Base-by-base conservation (phyloP, 805 yeast genomes). In the Starmerella davenportii region DNA sequence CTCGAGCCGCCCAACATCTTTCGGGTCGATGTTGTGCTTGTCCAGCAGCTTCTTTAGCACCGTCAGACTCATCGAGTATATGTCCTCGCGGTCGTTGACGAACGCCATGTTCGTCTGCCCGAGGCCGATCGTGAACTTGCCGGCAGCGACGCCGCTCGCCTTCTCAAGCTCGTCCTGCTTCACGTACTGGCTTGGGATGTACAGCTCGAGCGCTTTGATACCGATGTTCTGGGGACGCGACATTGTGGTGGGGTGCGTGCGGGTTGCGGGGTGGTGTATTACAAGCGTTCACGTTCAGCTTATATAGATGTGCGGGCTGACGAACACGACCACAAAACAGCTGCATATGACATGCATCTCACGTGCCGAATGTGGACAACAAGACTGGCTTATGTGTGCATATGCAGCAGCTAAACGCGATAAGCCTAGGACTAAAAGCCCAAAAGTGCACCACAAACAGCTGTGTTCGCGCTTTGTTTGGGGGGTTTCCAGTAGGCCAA, bases 51-150 rank as follows among this genome's bases (percentile, higher is more conserved):
- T 73, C 45, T 78, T 72, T 44, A 79, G 68, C 17, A 70, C 95
- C n/a, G 96, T 90, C 56, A 90, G 66, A n/a, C 80, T 65, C 69
- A 90, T 68, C 28, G 98, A 90, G 67, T 85, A 85, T 53, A 84
- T 84, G 56, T 90, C 98, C 63, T 90, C 96, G 61, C 95, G 76
- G 64, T 90, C 98, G 58, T 87, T 79, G 49, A 90, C 96, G 54
- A 81, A 90, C 16, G 93, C 72, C 99, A 90, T 90, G 62, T 84
- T 82, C 54, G 95, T 87, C 67, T 90, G 98, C 48, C 99, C 99
- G 44, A 90, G 70, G 37, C 99, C 99, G 60, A 90, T 87, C 57
- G 99, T 90, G 70, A 84, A 90, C 61, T 90, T 90, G 43, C 99
- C 99, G 39, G 79, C 65, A 18, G 96, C 72, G 44, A 87, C 85